Conservation (phyloP, 495 filamentous ascomycete species). For the Penicillium subrubescens region DNA sequence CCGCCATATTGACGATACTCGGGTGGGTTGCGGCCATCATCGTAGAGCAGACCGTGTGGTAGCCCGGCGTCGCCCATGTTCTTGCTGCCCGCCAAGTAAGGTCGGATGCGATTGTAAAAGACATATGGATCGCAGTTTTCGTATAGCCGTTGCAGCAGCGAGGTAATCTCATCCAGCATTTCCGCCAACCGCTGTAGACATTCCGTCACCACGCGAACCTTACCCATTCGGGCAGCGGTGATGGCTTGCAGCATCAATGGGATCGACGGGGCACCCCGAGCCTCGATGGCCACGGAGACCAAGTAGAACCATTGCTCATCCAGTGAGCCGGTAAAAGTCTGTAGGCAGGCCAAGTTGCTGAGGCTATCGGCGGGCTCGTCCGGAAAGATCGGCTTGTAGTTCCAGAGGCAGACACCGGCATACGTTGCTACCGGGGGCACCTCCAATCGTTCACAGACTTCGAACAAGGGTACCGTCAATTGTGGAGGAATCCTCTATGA, state of each 20-base stretch:
- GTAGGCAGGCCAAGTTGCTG: conserved; percentile 79
- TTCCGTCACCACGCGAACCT: conserved; percentile 69
- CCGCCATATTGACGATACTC: conserved; percentile 80
- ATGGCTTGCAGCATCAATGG: conserved; percentile 88
- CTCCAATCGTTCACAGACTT: conserved; percentile 78
- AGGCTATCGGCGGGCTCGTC: conserved; percentile 79
- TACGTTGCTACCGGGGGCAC: conserved; percentile 95
- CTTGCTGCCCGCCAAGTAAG: conserved; percentile 92
- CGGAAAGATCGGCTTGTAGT: conserved; percentile 85
- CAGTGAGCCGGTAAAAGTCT: conserved; percentile 90
- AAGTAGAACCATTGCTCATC: conserved; percentile 99
- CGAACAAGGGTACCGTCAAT: conserved; percentile 79
- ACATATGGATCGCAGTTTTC: conserved; percentile 90
- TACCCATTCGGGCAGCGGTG: conserved; percentile 69
- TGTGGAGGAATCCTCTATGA: conserved; percentile 77
- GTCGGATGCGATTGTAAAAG: conserved; percentile 92
- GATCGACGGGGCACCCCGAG: conserved; percentile 84
- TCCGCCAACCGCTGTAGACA: conserved; percentile 80
- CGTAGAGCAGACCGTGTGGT: conserved; percentile 83
- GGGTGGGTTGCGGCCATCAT: conserved; percentile 67
- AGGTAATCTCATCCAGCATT: conserved; percentile 78
- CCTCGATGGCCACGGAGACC: conserved; percentile 93
- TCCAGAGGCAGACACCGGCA: conserved; percentile 90
- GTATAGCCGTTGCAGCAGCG: conserved; percentile 79
- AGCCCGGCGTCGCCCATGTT: conserved; percentile 95